phyloP scores from a whole-genome alignment of 1,139 yeast genomes.

The Scheffersomyces quercinus region DNA sequence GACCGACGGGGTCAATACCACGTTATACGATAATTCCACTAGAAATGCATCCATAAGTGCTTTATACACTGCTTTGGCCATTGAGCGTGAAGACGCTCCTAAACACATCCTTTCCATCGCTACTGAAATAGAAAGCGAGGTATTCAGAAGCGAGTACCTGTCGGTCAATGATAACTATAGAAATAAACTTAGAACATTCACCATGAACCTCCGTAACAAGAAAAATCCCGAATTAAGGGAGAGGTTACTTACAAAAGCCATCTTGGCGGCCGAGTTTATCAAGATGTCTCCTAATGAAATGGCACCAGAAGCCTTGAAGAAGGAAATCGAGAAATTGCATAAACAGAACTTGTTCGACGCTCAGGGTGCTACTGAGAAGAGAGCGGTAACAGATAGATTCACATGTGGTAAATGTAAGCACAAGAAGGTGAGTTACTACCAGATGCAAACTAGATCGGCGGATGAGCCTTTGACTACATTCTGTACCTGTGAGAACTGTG shows the following conservation, averaged over 20 bases:
- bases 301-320: slow-evolving; percentile 88
- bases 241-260: slow-evolving; percentile 64
- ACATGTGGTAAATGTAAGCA: slow-evolving; percentile 98
- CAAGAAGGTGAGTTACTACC: slow-evolving; percentile 94
- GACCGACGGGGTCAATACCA: slow-evolving; percentile 75
- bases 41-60: slow-evolving; percentile 86
- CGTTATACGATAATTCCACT: slow-evolving; percentile 68
- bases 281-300: slow-evolving; percentile 88
- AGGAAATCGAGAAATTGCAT: slow-evolving; percentile 82
- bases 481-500: slow-evolving; percentile 97
- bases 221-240: slow-evolving; percentile 83
- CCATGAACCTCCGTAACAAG: slow-evolving; percentile 83
- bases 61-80: slow-evolving; percentile 83
- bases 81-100: slow-evolving; percentile 62
- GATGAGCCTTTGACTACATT: slow-evolving; percentile 98
- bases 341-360: slow-evolving; percentile 93
- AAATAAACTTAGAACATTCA: slow-evolving; percentile 78
- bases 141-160: slow-evolving; percentile 59
- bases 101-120: slow-evolving; percentile 62
- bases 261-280: slow-evolving; percentile 65
- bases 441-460: slow-evolving; percentile 96
- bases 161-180: slow-evolving; percentile 62
- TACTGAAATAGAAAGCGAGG: slow-evolving; percentile 71
- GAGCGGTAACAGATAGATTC: slow-evolving; percentile 95
- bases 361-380: slow-evolving; percentile 95